Conservation (phyloP, 345 rosid genomes). For the Anacardium occidentale region DNA sequence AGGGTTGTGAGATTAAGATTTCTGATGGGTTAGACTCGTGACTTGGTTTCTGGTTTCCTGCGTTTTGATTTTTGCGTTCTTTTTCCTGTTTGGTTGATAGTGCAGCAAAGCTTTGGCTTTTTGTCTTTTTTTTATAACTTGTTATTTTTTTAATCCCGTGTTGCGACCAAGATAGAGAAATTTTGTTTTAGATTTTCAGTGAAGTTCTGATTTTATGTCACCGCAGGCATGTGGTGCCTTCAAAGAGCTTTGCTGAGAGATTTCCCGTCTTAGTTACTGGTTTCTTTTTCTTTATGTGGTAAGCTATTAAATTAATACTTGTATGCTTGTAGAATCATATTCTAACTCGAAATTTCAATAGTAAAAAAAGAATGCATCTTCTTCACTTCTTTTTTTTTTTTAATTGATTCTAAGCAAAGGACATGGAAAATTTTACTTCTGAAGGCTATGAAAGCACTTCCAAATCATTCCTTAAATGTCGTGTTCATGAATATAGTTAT, state of each 20-base stretch:
- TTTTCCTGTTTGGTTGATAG: constrained; percentile 19
- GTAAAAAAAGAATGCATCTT: no score
- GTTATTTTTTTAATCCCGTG: no score
- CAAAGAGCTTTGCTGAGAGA: constrained; percentile 46
- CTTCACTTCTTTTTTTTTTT: no score
- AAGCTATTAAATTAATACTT: neutral
- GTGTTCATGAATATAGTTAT: neutral
- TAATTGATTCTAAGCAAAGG: no score
- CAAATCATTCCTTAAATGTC: no score
- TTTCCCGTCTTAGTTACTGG: constrained; percentile 50
- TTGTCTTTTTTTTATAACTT: neutral
- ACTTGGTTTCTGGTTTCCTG: neutral
- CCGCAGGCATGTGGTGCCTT: constrained; percentile 40
- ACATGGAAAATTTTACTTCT: neutral
- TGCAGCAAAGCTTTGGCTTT: neutral
- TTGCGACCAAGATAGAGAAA: no score
- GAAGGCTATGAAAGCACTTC: neutral
- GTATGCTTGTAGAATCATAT: no score
- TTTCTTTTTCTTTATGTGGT: constrained; percentile 58
- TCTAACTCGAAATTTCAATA: no score
- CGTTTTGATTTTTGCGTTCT: neutral
- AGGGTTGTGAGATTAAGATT: constrained; percentile 34
- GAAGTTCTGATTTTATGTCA: neutral
- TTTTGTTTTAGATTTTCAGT: neutral
- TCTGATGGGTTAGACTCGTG: constrained; percentile 19